Evolutionary conservation across 2,329 filamentous ascomycete genomes (phyloP).

Genomic region (Xylaria sp.): DNA sequence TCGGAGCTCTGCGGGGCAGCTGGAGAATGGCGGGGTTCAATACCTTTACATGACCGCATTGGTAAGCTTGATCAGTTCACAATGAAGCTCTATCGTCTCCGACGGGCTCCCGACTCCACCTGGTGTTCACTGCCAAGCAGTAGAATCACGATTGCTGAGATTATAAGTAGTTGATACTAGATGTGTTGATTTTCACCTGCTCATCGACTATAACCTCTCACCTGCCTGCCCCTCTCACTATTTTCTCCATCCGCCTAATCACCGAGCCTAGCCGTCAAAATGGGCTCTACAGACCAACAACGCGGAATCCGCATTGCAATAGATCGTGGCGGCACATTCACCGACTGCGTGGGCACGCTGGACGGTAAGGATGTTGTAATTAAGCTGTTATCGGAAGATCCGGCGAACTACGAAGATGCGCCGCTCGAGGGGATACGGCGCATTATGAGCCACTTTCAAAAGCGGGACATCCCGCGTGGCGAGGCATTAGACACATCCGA

Average conservation of each 20-base stretch:
- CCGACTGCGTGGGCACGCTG: conserved; percentile 88
- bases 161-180: conserved; percentile 4
- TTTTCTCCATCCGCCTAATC: not conserved
- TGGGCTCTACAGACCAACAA: conserved; percentile 51
- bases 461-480: conserved; percentile 80
- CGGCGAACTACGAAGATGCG: conserved; percentile 88
- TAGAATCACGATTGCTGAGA: not conserved
- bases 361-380: conserved; percentile 82
- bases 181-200: not conserved
- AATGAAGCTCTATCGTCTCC: conserved; percentile 20
- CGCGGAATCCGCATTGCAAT: conserved; percentile 81
- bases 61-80: conserved; percentile 28
- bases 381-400: conserved; percentile 90
- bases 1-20: conserved; percentile 27
- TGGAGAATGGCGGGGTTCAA: conserved; percentile 28
- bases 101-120: conserved; percentile 27
- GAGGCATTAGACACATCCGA: conserved; percentile 81
- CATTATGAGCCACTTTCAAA: conserved; percentile 81
- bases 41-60: conserved; percentile 24
- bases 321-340: conserved; percentile 87
- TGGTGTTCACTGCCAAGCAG: not conserved
- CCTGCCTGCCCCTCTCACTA: not conserved
- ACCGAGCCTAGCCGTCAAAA: conserved; percentile 38
- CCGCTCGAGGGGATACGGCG: conserved; percentile 91
- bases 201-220: not conserved